Base-by-base conservation (phyloP, 2,329 filamentous ascomycete genomes). In the Nannizziopsis barbatae region DNA sequence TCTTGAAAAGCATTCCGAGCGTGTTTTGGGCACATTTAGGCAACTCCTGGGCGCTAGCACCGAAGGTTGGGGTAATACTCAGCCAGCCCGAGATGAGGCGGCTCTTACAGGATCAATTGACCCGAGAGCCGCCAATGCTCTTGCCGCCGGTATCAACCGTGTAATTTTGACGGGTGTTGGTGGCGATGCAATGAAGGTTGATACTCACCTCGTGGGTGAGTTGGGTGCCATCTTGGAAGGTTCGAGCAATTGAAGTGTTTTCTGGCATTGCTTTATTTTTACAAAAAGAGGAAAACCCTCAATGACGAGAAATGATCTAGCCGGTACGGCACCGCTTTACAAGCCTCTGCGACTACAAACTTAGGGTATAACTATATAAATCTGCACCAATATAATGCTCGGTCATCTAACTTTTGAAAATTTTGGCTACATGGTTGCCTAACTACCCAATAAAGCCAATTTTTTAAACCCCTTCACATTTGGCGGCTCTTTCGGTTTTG, bases 101-200 rank as follows among this genome's bases (percentile, higher is more conserved):
- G 70, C 74, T 41, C 68, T 51, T 4, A 9, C 89, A 15, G 80
- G 88, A 39, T 76, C 81, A 53, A 71, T 76, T 45, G 65, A 69
- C 49, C 55, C 64, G 8, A 58, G 64, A 37, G 75, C 82, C n/a
- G 70, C 84, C 2, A 69, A 74, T 41, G 73, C 79, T 32, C 67
- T 98, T 55, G 81, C 81, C 69, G 76, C 80, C 36, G 92, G 92
- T 20, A 81, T 98, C 4, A 87, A 83, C 67, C 79, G 89, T 54
- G 82, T 98, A 33, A 98, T 98, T 57, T 71, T 89, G 71, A 96
- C 93, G 1, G 77, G 83, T 45, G 92, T 98, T 38, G 92, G 92
- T 1, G 86, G 93, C 64, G 92, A 90, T 0, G 92, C 92, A 0
- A 69, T 83, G 55, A 86, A 79, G 73, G 85, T 87, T 3, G 77